Evolutionary conservation across 2,329 filamentous ascomycete species (phyloP), one percentile per base, ranked within the genome.

Genomic region (Dothideomycetidae sp.): DNA sequence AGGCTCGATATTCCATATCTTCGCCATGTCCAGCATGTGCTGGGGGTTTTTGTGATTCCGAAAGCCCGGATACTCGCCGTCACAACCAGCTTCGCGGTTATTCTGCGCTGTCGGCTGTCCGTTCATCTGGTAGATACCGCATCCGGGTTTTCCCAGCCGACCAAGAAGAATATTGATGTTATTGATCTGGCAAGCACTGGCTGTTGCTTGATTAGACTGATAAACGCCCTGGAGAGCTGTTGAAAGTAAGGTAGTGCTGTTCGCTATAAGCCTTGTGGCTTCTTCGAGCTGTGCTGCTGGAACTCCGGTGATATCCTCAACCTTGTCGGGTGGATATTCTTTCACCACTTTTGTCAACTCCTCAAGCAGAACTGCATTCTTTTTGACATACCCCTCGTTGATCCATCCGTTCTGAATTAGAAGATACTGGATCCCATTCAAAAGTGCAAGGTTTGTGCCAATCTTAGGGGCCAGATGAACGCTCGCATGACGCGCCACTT

Each of bases 151-250:
- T n/a, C n/a, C n/a, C n/a, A n/a, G n/a, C n/a, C n/a, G n/a, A n/a
- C n/a, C n/a, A n/a, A n/a, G n/a, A n/a, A n/a, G n/a, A n/a, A n/a
- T n/a, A n/a, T n/a, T n/a, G n/a, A n/a, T n/a, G n/a, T n/a, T n/a
- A n/a, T n/a, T n/a, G n/a, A n/a, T n/a, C n/a, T n/a, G n/a, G n/a
- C n/a, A n/a, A n/a, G 57, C 56, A 36, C 48, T 51, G 2, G 58
- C 56, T 3, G 58, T 60, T n/a, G 55, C 55, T 41, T 60, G 58
- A 46, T 60, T 56, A 1, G 56, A 58, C 42, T 60, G 57, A 37
- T 61, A 61, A 4, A 61, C 58, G 3, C 58, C 58, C 41, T 60
- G 58, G 1, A 61, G 42, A 1, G 54, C 55, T 3, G 57, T 59
- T 2, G 57, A 61, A 5, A 60, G 43, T 2, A 61, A 47, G 14